A percentile compares a stretch with the other conserved stretches of the same genome.
Evolutionary conservation across 2,329 filamentous ascomycete genomes (phyloP).

Genomic region (Sporothrix inflata): DNA sequence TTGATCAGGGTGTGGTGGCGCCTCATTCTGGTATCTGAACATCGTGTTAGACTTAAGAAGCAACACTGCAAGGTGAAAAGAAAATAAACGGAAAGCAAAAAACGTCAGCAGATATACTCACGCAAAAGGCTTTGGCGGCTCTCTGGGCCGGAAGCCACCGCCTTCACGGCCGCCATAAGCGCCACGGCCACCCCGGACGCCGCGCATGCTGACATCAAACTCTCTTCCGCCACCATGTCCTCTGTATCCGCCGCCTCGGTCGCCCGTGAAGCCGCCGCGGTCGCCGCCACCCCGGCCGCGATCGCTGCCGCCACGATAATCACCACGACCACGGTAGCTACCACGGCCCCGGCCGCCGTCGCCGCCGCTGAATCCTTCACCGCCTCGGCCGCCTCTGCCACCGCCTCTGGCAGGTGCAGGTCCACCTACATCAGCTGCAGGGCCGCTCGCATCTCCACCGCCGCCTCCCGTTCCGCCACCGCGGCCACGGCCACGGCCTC

Average conservation of each 20-base stretch:
- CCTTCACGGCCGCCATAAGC: conserved; percentile 23
- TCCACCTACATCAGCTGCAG: not conserved
- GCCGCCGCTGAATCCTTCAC: conserved; percentile 14
- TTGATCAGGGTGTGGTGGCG: conserved; percentile 36
- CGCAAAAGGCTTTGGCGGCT: conserved; percentile 15
- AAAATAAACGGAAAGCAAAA: not conserved
- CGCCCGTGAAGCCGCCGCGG: not conserved
- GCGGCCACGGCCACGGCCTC: conserved; percentile 19
- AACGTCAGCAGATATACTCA: not conserved
- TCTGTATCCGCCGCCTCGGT: conserved; percentile 35
- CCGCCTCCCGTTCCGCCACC: conserved; percentile 28
- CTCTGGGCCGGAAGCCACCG: conserved; percentile 9
- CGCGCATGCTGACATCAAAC: conserved; percentile 27
- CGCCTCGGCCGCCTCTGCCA: conserved; percentile 4
- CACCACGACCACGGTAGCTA: conserved; percentile 7
- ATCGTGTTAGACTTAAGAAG: not conserved
- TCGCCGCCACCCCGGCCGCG: conserved; percentile 34
- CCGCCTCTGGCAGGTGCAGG: not conserved
- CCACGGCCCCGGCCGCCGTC: conserved; percentile 32
- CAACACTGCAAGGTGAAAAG: not conserved
- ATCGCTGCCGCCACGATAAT: conserved; percentile 9
- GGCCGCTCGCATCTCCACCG: not conserved
- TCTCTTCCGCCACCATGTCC: conserved; percentile 33
- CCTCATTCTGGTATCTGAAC: conserved; percentile 23
- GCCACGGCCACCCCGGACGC: conserved; percentile 33